These are phyloP conservation scores for Manihot esculenta DNA, from an alignment of 441 rosid genomes.

Conservation along the genomic window DNA sequence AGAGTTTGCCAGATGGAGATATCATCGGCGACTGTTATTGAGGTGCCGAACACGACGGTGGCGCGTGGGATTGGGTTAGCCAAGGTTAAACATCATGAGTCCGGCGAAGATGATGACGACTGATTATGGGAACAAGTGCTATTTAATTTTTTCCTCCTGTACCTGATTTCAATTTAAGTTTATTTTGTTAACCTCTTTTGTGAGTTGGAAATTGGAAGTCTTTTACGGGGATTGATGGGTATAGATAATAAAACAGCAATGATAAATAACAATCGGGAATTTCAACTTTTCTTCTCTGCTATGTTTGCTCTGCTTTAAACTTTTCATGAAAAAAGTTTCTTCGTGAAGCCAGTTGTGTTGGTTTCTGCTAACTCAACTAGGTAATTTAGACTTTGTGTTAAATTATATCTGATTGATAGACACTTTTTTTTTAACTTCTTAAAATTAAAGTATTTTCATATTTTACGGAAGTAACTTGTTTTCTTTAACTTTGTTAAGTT, in stretches of 20 bases:
- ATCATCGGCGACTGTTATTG: conserved; percentile 59
- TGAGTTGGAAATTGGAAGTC: not conserved
- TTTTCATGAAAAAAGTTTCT: too few relatives aligned
- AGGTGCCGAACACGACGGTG: conserved; percentile 24
- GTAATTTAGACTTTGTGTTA: too few relatives aligned
- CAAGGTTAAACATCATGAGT: conserved; percentile 60
- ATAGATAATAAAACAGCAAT: conserved; percentile 27
- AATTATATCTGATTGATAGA: too few relatives aligned
- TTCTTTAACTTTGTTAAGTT: too few relatives aligned
- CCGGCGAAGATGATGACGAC: conserved; percentile 34
- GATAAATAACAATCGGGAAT: not conserved
- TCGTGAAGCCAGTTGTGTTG: too few relatives aligned
- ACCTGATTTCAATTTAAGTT: not conserved
- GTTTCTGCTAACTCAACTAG: too few relatives aligned
- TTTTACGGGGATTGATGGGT: conserved; percentile 19
- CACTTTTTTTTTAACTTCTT: too few relatives aligned
- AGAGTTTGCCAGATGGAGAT: conserved; percentile 79
- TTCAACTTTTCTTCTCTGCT: not conserved
- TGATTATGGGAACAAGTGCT: not conserved
- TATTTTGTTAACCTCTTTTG: not conserved
- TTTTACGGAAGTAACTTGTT: too few relatives aligned
- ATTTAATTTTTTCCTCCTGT: too few relatives aligned
- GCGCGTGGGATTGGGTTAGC: conserved; percentile 48
- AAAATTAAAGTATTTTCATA: too few relatives aligned
- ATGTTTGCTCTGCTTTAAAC: not conserved